A percentile compares a stretch with the other conserved stretches of the same genome.
Conservation (phyloP, 2,329 filamentous ascomycete genomes). For the Microsporum ferrugineum region DNA sequence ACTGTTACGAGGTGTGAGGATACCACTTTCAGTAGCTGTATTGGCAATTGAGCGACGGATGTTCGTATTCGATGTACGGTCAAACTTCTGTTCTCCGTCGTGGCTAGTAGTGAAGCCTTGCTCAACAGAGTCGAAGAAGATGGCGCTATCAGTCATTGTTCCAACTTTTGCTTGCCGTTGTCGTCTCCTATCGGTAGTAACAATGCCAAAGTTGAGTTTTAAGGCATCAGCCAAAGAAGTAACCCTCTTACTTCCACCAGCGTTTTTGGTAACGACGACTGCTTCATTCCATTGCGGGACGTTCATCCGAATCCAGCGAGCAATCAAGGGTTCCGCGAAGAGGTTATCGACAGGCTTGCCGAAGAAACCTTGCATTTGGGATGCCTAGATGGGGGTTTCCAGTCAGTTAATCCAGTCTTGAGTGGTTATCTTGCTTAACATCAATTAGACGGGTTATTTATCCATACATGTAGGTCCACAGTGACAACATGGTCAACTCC, state of each 20-base stretch:
- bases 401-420: not conserved
- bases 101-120: slow-evolving; percentile 23
- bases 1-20: slow-evolving; percentile 1
- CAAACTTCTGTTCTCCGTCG: slow-evolving; percentile 8
- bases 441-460: not conserved
- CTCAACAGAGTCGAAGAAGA: slow-evolving; percentile 55
- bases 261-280: slow-evolving; percentile 96
- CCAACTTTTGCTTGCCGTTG: slow-evolving; percentile 30
- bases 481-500: slow-evolving; percentile 97
- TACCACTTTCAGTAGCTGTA: not conserved
- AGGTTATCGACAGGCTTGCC: slow-evolving; percentile 95
- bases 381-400: slow-evolving; percentile 40
- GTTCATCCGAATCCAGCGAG: slow-evolving; percentile 87
- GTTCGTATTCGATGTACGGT: not conserved
- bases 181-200: slow-evolving; percentile 51
- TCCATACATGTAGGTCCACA: slow-evolving; percentile 71
- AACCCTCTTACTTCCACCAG: slow-evolving; percentile 91
- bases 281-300: slow-evolving; percentile 76
- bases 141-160: slow-evolving; percentile 67
- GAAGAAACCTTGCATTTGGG: slow-evolving; percentile 99
- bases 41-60: not conserved
- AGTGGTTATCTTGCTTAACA: not conserved
- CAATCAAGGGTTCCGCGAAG: slow-evolving; percentile 87
- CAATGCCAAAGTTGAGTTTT: slow-evolving; percentile 95
- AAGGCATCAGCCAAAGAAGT: slow-evolving; percentile 90